Evolutionary conservation across 176 grass and related monocot species (phyloP), one percentile per base, ranked within the genome.

Genomic region (Alopecurus myosuroides): DNA sequence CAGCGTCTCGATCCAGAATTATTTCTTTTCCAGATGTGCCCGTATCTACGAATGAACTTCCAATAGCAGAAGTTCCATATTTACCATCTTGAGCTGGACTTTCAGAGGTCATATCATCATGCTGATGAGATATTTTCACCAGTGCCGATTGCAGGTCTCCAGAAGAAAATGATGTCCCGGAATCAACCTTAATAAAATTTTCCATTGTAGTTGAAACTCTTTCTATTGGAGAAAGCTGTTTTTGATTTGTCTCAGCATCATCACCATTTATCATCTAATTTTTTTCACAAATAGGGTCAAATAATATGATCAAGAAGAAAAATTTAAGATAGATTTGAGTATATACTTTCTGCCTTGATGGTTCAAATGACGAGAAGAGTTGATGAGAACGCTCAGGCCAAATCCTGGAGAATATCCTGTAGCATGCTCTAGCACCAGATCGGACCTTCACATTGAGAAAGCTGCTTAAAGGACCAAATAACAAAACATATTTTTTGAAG

Each of bases 311-410:
- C 10, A 78, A 28, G 17, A 56, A 5, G 25, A 36, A 5, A 79
- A 60, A 64, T 55, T 31, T 19, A 40, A 53, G 9, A 67, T 51
- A 86, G 83, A 25, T 77, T 85, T 68, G 80, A 87, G 29, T 78
- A 72, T 68, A 74, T 94, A 98, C 96, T 87, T 92, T 94, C 80
- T 98, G 93, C 58, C 86, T 98, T 15, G 86, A 85, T 81, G 91
- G 87, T 87, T 98, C 93, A 82, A 98, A 95, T 60, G 93, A 98
- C 70, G 83, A 90, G 84, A 95, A 95, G 34, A 98, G 84, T 19
- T 80, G 89, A 83, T 75, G 66, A 1, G 96, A 94, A 10, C 89
- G 88, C 41, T 95, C 89, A 57, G 91, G 96, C 96, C 96, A 98
- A 29, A 88, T 94, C 85, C 86, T 94, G 39, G 93, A 91, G 77